Conservation (phyloP, 2,329 filamentous ascomycete species). For the Colletotrichum orbiculare region DNA sequence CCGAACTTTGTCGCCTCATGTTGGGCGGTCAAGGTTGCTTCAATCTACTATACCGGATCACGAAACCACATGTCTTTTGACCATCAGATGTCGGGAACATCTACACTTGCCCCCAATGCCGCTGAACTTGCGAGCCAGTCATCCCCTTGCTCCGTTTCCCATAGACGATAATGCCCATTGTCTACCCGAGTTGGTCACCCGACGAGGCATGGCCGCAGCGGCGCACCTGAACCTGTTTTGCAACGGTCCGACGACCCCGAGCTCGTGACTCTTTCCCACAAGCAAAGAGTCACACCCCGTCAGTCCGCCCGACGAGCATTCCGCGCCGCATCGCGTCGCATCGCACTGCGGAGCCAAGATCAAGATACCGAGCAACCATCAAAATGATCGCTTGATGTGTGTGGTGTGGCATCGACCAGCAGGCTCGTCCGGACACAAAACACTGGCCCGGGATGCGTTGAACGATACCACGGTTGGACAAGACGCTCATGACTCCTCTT, state of each 20-base stretch:
- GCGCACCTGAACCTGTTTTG: constrained; percentile 17
- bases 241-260: constrained; percentile 22
- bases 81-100: constrained; percentile 1
- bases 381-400: background rate
- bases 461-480: too few relatives aligned
- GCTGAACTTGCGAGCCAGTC: too few relatives aligned
- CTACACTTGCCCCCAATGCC: background rate
- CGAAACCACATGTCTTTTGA: background rate
- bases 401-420: background rate
- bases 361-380: constrained; percentile 5
- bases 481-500: background rate
- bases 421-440: constrained; percentile 6
- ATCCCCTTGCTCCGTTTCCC: too few relatives aligned
- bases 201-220: constrained; percentile 13
- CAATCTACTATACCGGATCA: background rate
- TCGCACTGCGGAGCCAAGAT: constrained; percentile 22
- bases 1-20: background rate
- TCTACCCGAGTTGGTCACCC: constrained; percentile 19
- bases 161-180: background rate
- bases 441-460: background rate
- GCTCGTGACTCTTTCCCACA: constrained; percentile 20
- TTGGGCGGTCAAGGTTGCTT: background rate
- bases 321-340: background rate
- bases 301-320: too few relatives aligned
- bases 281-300: constrained; percentile 10